A percentile compares a stretch with the other conserved stretches of the same genome.
Evolutionary conservation across 2,329 filamentous ascomycete genomes (phyloP).

Genomic region (Neonectria magnoliae): DNA sequence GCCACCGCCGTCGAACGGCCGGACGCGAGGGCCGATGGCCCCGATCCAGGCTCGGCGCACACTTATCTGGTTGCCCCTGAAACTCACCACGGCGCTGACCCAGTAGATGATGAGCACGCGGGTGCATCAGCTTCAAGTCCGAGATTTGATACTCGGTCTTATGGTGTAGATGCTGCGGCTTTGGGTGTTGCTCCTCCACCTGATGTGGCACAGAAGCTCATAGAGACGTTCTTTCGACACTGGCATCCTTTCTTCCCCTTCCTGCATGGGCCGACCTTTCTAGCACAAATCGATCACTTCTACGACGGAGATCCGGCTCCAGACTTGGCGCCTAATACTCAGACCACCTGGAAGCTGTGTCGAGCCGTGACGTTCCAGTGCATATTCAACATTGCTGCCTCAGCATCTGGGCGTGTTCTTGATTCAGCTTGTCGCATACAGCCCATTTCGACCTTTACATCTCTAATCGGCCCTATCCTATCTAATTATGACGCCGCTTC

Average conservation of each 20-base stretch:
- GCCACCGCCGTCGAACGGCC: not conserved
- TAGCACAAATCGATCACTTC: conserved; percentile 55
- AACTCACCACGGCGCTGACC: not conserved
- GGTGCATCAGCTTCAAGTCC: not conserved
- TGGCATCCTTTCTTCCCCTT: conserved; percentile 65
- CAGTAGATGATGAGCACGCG: not conserved
- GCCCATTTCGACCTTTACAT: conserved; percentile 50
- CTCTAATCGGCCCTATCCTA: conserved; percentile 50
- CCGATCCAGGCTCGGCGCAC: conserved; percentile 32
- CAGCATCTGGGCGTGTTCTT: conserved; percentile 37
- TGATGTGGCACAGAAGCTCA: conserved; percentile 50
- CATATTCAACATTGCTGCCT: conserved; percentile 58
- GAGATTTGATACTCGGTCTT: conserved; percentile 4
- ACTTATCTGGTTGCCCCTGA: conserved; percentile 29
- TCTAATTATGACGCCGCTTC: conserved; percentile 56
- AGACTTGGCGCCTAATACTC: conserved; percentile 13
- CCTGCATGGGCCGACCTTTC: conserved; percentile 59
- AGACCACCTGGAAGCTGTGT: conserved; percentile 38
- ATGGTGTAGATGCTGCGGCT: not conserved
- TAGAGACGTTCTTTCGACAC: conserved; percentile 59
- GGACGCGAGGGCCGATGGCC: not conserved
- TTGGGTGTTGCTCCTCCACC: conserved; percentile 44
- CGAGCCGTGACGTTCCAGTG: conserved; percentile 57
- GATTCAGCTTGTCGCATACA: conserved; percentile 46
- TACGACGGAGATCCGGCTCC: conserved; percentile 41